Base-by-base conservation (phyloP, 106 monocot species). In the Dendrobium huoshanense region DNA sequence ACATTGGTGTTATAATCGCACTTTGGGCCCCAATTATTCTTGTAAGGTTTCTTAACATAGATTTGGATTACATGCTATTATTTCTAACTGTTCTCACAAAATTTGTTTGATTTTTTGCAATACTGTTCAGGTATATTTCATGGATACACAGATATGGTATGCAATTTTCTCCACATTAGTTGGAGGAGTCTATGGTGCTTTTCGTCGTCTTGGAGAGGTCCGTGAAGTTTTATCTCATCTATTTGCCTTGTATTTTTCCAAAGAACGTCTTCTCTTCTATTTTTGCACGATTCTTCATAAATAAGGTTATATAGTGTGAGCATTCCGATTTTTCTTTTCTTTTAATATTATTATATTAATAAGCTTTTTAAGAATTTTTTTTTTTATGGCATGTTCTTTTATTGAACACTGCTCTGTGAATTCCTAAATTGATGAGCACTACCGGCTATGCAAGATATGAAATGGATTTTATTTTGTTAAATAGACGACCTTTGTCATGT, bases 71-170 rank as follows among this genome's bases (percentile, higher is more conserved):
- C 11, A 76, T 76, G 45, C 25, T 24, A 27, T 10, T 49, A 15
- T 24, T 48, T 48, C 49, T 76, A 13, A 20, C 43, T 74, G 7
- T 74, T 8, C 1, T 74, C n/a, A 31, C 6, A 56, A n/a, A 31
- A 2, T 70, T 16, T 29, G 1, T 16, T 70, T 13, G 7, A n/a
- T 75, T 81, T 82, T 43, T 41, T 15, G 11, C 19, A 0, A 51
- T 70, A 15, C 37, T 70, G 37, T 37, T 74, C 80, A 96, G 95
- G 91, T 96, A 22, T 96, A 91, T 81, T 93, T 96, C 73, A 96
- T 96, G 95, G 95, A 96, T 82, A 85, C 91, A 22, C 95, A 96
- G 78, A 93, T 96, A 37, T 96, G 95, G 95, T 96, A 93, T 88
- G 89, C 95, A 81, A 86, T 96, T 80, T 91, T 93, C 77, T 93